Evolutionary conservation across 2,329 filamentous ascomycete genomes (phyloP).

Genomic region (Aspergillus unguis): DNA sequence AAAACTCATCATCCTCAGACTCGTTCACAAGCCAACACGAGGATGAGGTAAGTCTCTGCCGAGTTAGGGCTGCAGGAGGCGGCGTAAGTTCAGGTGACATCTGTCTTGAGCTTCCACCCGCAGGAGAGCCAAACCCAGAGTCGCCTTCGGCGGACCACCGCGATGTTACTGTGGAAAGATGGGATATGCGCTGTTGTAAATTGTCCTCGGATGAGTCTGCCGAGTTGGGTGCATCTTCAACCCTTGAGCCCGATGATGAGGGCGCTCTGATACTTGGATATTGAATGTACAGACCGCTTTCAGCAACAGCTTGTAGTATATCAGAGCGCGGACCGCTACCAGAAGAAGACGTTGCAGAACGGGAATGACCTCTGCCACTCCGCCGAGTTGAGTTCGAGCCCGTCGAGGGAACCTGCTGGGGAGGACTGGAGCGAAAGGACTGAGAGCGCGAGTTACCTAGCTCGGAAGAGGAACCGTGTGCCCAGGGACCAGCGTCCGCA

Average conservation of each 20-base stretch:
- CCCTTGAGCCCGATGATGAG: constrained; percentile 42
- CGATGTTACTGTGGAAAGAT: constrained; percentile 46
- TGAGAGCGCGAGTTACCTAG: constrained; percentile 32
- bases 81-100: constrained; percentile 24
- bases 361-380: constrained; percentile 26
- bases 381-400: constrained; percentile 34
- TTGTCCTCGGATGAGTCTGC: constrained; percentile 19
- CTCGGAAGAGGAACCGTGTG: constrained; percentile 33
- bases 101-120: constrained; percentile 20
- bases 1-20: constrained; percentile 31
- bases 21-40: constrained; percentile 37
- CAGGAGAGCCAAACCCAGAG: constrained; percentile 24
- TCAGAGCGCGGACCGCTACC: constrained; percentile 36
- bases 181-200: constrained; percentile 38
- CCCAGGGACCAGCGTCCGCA: constrained; percentile 32
- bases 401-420: constrained; percentile 32
- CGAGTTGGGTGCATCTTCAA: constrained; percentile 30
- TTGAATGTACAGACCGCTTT: constrained; percentile 37
- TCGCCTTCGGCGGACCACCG: constrained; percentile 38
- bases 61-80: constrained; percentile 23
- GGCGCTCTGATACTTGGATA: constrained; percentile 36
- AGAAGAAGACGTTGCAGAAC: constrained; percentile 34
- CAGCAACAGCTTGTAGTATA: constrained; percentile 33
- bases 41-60: constrained; percentile 24
- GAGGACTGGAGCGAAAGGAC: constrained; percentile 42